phyloP scores from a whole-genome alignment of 2,329 filamentous ascomycete species.

The Talaromyces marneffei region DNA sequence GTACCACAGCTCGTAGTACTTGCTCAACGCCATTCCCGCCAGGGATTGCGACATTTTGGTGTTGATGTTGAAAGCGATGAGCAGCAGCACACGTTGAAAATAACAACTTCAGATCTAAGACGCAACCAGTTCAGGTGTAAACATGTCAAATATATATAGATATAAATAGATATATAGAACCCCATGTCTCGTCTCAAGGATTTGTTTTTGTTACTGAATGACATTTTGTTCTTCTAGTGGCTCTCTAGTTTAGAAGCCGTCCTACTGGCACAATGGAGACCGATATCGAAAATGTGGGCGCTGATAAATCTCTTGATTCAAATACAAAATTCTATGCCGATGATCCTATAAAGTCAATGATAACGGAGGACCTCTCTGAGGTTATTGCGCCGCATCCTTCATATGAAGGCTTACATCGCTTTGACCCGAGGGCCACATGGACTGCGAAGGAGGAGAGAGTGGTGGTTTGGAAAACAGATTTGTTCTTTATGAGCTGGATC shows the following conservation, averaged over 20 bases:
- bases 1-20: no score
- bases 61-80: neutral
- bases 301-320: neutral
- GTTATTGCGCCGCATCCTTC: conserved; percentile 20
- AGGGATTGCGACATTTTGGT: neutral
- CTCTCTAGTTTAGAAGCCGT: neutral
- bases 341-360: conserved; percentile 15
- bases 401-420: conserved; percentile 11
- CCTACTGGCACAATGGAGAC: neutral
- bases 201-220: neutral
- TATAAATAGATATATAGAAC: neutral
- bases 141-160: neutral
- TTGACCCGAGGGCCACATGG: conserved; percentile 11
- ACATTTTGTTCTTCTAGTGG: neutral
- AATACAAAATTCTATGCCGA: neutral
- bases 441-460: conserved; percentile 12
- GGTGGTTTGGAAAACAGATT: conserved; percentile 12
- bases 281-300: conserved; percentile 1
- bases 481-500: conserved; percentile 21
- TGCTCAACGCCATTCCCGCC: neutral
- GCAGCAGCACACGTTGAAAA: neutral
- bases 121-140: neutral
- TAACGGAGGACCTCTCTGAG: conserved; percentile 23
- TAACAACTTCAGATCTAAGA: neutral
- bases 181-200: neutral